Conservation (phyloP, 371 early-diverging fungal genomes). For the Syncephalis fuscata region DNA sequence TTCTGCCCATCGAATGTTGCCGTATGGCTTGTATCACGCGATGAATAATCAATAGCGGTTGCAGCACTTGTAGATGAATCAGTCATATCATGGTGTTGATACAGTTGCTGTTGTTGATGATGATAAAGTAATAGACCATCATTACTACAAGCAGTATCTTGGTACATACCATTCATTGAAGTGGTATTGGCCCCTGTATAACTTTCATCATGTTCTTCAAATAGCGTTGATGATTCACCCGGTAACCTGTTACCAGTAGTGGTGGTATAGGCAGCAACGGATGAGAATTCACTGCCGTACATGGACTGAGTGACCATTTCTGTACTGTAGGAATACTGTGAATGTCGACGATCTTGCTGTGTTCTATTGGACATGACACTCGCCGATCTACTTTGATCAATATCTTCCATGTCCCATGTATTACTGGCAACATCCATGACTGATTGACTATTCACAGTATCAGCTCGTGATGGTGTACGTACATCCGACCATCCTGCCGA, state of each 20-base stretch:
- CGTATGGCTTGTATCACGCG: too few species aligned
- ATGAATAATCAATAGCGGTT: conserved; percentile 2
- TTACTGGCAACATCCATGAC: too few species aligned
- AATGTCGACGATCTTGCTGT: not conserved
- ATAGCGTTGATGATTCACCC: not conserved
- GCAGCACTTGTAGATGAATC: conserved; percentile 4
- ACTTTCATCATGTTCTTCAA: too few species aligned
- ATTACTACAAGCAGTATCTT: conserved; percentile 1
- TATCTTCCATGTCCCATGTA: too few species aligned
- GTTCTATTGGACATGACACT: too few species aligned
- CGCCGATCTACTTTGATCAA: too few species aligned
- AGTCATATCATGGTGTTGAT: conserved; percentile 4
- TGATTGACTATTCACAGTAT: too few species aligned
- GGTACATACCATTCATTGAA: not conserved
- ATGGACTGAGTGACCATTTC: conserved; percentile 4
- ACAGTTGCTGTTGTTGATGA: too few species aligned
- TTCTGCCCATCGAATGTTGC: too few species aligned
- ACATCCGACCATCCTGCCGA: too few species aligned
- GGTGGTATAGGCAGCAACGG: not conserved
- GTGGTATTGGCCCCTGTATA: too few species aligned
- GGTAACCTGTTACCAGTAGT: not conserved
- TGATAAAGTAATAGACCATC: conserved; percentile 1
- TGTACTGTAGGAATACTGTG: not conserved
- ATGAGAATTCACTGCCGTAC: conserved; percentile 2
- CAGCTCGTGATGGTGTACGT: too few species aligned